Percentiles rank a stretch among this genome's conserved stretches.
Evolutionary conservation across 176 grass and related monocot species (phyloP).

Genomic region (Zizania latifolia): DNA sequence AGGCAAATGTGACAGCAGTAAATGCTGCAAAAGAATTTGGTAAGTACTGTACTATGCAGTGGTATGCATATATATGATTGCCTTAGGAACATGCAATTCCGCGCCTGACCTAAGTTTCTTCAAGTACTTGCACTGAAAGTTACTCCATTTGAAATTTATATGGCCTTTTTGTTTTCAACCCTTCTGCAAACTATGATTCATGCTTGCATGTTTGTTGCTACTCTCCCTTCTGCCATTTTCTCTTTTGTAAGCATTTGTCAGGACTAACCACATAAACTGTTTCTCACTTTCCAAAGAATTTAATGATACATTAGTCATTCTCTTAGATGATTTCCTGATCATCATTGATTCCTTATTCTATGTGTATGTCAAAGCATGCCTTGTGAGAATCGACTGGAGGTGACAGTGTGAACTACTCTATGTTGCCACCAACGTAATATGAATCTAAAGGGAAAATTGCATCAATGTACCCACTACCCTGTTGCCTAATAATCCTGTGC

Average conservation of each 20-base stretch:
- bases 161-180: background rate
- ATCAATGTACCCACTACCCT: too few species aligned
- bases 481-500: too few species aligned
- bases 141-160: background rate
- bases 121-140: background rate
- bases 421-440: background rate
- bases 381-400: background rate
- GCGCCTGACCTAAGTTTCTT: background rate
- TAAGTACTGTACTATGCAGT: constrained; percentile 23
- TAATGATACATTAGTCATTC: background rate
- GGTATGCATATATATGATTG: background rate
- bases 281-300: background rate
- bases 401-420: background rate
- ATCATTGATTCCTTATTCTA: background rate
- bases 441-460: background rate
- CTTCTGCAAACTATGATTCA: background rate
- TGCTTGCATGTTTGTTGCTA: background rate
- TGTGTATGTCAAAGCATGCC: background rate
- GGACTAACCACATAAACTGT: background rate
- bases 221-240: background rate
- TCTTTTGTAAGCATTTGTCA: background rate
- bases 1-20: constrained; percentile 77
- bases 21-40: constrained; percentile 76
- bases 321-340: background rate
- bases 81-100: background rate